phyloP scores from a whole-genome alignment of 805 yeast genomes.

The Kodamaea fukazawae region DNA sequence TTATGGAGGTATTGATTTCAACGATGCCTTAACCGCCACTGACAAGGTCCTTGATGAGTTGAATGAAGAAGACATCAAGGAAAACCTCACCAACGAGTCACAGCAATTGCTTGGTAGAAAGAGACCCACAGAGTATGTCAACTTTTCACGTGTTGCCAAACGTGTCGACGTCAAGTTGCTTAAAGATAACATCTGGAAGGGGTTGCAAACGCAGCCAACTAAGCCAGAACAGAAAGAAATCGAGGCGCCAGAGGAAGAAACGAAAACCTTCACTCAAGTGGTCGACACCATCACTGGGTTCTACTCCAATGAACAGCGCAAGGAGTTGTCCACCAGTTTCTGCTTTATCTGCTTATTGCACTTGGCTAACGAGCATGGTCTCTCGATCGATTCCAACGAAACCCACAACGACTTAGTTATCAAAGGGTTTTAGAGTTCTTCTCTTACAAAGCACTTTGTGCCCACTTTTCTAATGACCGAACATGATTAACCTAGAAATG shows the following conservation, averaged over 20 bases:
- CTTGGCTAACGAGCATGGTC: constrained; percentile 82
- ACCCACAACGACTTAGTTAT: constrained; percentile 38
- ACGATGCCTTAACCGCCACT: constrained; percentile 38
- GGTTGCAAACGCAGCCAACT: constrained; percentile 28
- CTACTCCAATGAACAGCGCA: constrained; percentile 55
- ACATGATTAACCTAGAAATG: too few relatives aligned
- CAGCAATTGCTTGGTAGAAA: constrained; percentile 16
- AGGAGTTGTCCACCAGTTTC: constrained; percentile 79
- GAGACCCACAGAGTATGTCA: constrained; percentile 41
- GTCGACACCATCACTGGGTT: constrained; percentile 47
- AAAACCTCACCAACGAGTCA: constrained; percentile 19
- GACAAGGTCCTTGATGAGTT: constrained; percentile 11
- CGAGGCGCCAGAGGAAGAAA: constrained; percentile 29
- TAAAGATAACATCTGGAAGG: constrained; percentile 75
- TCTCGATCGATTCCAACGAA: constrained; percentile 50
- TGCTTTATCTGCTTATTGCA: constrained; percentile 82
- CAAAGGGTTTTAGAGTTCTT: constrained; percentile 11
- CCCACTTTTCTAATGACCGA: too few relatives aligned
- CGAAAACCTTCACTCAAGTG: constrained; percentile 40
- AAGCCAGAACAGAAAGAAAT: constrained; percentile 7
- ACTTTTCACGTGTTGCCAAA: constrained; percentile 71
- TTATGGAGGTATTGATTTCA: constrained; percentile 41
- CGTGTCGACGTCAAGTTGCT: constrained; percentile 71
- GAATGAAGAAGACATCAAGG: constrained; percentile 12
- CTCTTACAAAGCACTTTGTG: too few relatives aligned